Conservation (phyloP, 441 rosid genomes). For the Bocquillonia castaneifolia region DNA sequence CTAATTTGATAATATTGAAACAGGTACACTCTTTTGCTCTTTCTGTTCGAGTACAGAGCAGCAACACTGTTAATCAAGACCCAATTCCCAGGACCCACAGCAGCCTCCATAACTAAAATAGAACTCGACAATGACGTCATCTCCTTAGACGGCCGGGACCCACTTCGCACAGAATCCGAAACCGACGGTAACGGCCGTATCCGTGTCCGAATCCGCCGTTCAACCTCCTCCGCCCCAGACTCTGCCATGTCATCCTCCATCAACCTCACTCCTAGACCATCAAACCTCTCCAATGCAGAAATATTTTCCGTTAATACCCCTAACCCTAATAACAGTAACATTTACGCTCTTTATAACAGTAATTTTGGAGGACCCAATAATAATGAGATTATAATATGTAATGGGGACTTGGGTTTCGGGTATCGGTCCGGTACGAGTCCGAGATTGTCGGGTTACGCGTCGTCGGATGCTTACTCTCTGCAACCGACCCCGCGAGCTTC, state of each 20-base stretch:
- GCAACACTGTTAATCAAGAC: slow-evolving; percentile 51
- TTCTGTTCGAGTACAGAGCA: slow-evolving; percentile 63
- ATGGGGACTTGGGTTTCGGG: slow-evolving; percentile 46
- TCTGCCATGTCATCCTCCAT: slow-evolving; percentile 57
- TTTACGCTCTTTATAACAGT: slow-evolving; percentile 7
- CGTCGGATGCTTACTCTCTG: slow-evolving; percentile 72
- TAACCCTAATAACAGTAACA: neutral
- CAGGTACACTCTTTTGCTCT: slow-evolving; percentile 72
- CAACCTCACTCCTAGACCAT: slow-evolving; percentile 59
- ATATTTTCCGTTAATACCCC: slow-evolving; percentile 73
- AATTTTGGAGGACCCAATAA: slow-evolving; percentile 16
- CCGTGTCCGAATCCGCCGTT: slow-evolving; percentile 58
- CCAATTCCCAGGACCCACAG: slow-evolving; percentile 60
- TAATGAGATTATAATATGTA: slow-evolving; percentile 43
- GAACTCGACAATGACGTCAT: slow-evolving; percentile 65
- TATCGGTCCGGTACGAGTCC: slow-evolving; percentile 52
- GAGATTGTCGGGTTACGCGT: slow-evolving; percentile 59
- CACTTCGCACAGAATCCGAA: slow-evolving; percentile 65
- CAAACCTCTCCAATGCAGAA: slow-evolving; percentile 72
- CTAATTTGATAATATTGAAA: too few relatives aligned
- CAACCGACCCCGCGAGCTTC: slow-evolving; percentile 79
- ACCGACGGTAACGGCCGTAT: slow-evolving; percentile 52
- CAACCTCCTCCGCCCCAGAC: slow-evolving; percentile 65
- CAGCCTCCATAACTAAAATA: slow-evolving; percentile 53
- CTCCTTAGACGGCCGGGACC: slow-evolving; percentile 67